Percentiles rank a stretch among this genome's conserved stretches.
phyloP scores from a whole-genome alignment of 495 filamentous ascomycete genomes.

The Parachaetomium inaequale region DNA sequence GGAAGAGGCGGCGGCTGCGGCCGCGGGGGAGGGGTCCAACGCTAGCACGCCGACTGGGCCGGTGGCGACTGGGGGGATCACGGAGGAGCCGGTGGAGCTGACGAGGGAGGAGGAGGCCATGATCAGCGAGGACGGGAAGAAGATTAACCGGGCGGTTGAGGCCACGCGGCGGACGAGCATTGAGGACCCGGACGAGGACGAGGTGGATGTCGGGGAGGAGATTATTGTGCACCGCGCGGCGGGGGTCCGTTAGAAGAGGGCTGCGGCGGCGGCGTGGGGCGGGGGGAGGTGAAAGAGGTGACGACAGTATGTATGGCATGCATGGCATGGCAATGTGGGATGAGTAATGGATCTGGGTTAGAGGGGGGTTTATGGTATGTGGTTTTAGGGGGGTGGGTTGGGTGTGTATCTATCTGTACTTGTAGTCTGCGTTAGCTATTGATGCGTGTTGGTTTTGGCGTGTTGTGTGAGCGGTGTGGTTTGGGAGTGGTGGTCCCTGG shows the following conservation, averaged over 20 bases:
- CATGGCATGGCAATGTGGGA: background rate
- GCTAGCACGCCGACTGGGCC: background rate
- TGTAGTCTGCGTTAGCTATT: constrained; percentile 19
- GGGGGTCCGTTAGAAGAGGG: constrained; percentile 18
- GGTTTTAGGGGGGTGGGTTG: background rate
- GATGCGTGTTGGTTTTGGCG: constrained; percentile 1
- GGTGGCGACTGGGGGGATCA: constrained; percentile 13
- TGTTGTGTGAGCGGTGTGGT: too few relatives aligned
- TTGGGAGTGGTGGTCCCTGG: too few relatives aligned
- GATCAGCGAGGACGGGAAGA: constrained; percentile 41
- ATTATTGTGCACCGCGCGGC: constrained; percentile 19
- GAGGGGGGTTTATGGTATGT: background rate
- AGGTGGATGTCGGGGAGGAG: constrained; percentile 29
- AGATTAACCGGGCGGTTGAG: constrained; percentile 48
- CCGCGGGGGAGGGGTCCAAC: background rate
- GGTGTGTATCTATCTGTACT: constrained; percentile 20
- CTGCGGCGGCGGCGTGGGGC: background rate
- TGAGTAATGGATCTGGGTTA: background rate
- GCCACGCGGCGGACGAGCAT: constrained; percentile 52
- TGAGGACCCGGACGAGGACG: constrained; percentile 56
- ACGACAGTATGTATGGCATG: background rate
- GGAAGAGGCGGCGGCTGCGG: constrained; percentile 16
- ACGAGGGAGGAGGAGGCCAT: constrained; percentile 26
- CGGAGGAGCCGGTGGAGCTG: constrained; percentile 33
- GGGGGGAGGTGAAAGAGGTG: background rate